A percentile compares a stretch with the other conserved stretches of the same genome.
phyloP scores from a whole-genome alignment of 1,139 yeast species.

The Kluyveromyces sp. region DNA sequence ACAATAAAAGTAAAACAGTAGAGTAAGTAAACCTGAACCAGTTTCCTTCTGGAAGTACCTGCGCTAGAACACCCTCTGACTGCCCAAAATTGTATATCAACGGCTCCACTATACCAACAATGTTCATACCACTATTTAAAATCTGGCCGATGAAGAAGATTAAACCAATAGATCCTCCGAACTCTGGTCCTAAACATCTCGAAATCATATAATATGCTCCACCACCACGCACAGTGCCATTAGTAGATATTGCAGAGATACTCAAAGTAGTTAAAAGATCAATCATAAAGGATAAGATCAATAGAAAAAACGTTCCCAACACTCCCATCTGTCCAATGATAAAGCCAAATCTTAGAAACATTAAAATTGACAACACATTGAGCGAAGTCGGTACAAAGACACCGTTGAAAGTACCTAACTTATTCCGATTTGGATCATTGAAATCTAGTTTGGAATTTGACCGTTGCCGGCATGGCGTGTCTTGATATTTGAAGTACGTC shows the following conservation, averaged over 20 bases:
- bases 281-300: constrained; percentile 56
- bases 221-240: constrained; percentile 78
- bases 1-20: constrained; percentile 55
- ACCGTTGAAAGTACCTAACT: constrained; percentile 69
- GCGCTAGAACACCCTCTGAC: constrained; percentile 32
- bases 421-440: constrained; percentile 34
- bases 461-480: constrained; percentile 23
- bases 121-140: constrained; percentile 67
- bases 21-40: constrained; percentile 54
- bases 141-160: constrained; percentile 74
- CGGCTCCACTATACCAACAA: constrained; percentile 75
- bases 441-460: constrained; percentile 30
- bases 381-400: constrained; percentile 72
- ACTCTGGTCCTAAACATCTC: constrained; percentile 72
- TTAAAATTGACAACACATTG: constrained; percentile 69
- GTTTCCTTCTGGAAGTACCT: constrained; percentile 52
- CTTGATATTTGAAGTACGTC: constrained; percentile 27
- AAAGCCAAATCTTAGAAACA: constrained; percentile 76
- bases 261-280: constrained; percentile 65
- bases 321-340: constrained; percentile 75
- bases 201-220: constrained; percentile 83
- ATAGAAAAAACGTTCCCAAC: constrained; percentile 50
- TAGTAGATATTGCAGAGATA: constrained; percentile 72
- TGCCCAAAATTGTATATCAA: constrained; percentile 53
- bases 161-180: constrained; percentile 77